These are phyloP conservation scores for Pythium dissotocum DNA, from an alignment of 352 stramenopile genomes.

Conservation along the genomic window DNA sequence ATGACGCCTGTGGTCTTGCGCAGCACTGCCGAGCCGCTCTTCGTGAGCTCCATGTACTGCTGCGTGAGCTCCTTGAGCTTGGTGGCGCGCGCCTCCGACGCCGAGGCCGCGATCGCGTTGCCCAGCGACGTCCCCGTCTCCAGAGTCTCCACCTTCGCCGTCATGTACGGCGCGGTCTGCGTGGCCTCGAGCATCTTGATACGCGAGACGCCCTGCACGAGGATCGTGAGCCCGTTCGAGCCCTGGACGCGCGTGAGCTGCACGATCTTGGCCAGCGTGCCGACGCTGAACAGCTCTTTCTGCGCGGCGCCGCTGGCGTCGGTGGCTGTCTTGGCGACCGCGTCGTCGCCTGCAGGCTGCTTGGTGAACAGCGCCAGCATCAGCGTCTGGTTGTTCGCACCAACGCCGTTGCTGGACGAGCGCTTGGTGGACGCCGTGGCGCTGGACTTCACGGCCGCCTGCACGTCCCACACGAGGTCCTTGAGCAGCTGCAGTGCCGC, in stretches of 20 bases:
- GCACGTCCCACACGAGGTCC: slow-evolving; percentile 75
- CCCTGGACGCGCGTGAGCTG: slow-evolving; percentile 70
- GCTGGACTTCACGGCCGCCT: slow-evolving; percentile 39
- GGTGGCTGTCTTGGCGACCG: not conserved
- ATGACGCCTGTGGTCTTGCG: slow-evolving; percentile 60
- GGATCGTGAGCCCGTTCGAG: slow-evolving; percentile 58
- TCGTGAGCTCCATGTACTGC: slow-evolving; percentile 63
- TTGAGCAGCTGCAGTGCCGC: slow-evolving; percentile 74
- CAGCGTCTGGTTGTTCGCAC: slow-evolving; percentile 43
- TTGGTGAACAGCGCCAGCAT: slow-evolving; percentile 69
- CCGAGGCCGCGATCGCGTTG: not conserved
- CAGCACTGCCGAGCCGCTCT: slow-evolving; percentile 51
- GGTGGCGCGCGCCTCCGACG: slow-evolving; percentile 39
- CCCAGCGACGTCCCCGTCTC: slow-evolving; percentile 10
- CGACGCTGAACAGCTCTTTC: slow-evolving; percentile 50
- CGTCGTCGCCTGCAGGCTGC: slow-evolving; percentile 1
- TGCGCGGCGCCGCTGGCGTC: slow-evolving; percentile 28
- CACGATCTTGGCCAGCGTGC: slow-evolving; percentile 70
- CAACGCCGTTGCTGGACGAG: slow-evolving; percentile 7
- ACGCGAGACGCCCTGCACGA: slow-evolving; percentile 63
- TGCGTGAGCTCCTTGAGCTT: slow-evolving; percentile 69
- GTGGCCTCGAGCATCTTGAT: slow-evolving; percentile 47
- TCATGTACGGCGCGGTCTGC: slow-evolving; percentile 60
- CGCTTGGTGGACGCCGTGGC: slow-evolving; percentile 27
- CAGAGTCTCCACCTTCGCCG: slow-evolving; percentile 32